Evolutionary conservation across 805 yeast genomes (phyloP), one percentile per base, ranked within the genome.

Genomic region (Candida stauntonica): DNA sequence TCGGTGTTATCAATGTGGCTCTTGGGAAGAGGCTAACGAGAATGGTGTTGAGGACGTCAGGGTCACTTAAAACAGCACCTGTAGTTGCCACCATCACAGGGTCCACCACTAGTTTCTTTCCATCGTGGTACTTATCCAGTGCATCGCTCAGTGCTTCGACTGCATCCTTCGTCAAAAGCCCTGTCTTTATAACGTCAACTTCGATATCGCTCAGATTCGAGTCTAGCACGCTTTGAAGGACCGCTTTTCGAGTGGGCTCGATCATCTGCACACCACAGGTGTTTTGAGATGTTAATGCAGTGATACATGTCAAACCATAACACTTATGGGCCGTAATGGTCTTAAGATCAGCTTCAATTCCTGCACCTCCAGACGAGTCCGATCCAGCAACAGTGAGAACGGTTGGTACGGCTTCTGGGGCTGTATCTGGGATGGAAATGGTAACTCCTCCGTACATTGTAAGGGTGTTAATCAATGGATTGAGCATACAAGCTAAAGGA

Each of bases 331-430:
- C 83, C 3, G 83, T 68, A 38, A 86, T 73, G 0, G 95, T 79
- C 61, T 87, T 87, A 27, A 86, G 56, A 56, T 86, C 96, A 1
- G 95, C 95, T 58, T 86, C 95, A 35, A 86, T 79, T 3, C 96
- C 96, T 3, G 96, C 95, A 4, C 95, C 95, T 3, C 95, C 96
- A 9, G 91, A 81, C 31, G 80, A 74, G 56, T 86, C 96, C 0
- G 91, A 81, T 0, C 95, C 95, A 2, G 87, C 87, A 31, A 72
- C 61, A 1, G 73, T 67, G 39, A 73, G 48, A 1, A 73, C 74
- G 1, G 64, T 62, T 3, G 45, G 44, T 7, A 43, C 32, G 11
- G 26, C n/a, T 17, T 5, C 6, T 8, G 34, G 18, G 7, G 12
- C 14, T 7, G n/a, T n/a, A n/a, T n/a, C n/a, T n/a, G n/a, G n/a